Evolutionary conservation across 2,329 filamentous ascomycete genomes (phyloP).

Genomic region (Pseudocercospora macadamiae): DNA sequence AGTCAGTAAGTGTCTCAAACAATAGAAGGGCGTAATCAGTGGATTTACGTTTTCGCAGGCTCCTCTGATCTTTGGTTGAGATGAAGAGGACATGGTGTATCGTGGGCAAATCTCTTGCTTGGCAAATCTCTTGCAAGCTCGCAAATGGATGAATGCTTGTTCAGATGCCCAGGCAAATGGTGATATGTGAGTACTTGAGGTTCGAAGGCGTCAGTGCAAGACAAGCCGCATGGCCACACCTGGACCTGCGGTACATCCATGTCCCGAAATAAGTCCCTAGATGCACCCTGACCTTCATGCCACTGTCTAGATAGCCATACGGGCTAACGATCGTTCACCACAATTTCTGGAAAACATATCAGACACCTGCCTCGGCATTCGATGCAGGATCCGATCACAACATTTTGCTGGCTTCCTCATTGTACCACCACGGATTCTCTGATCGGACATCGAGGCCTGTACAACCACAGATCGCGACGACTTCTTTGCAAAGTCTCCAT

Average conservation of each 20-base stretch:
- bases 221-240: neutral
- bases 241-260: slow-evolving; percentile 1
- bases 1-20: slow-evolving; percentile 1
- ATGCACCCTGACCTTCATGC: neutral
- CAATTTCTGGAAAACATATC: neutral
- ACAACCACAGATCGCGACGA: neutral
- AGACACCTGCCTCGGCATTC: neutral
- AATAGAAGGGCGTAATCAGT: neutral
- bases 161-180: neutral
- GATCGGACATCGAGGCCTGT: neutral
- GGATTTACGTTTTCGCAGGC: slow-evolving; percentile 7
- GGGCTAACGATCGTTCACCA: neutral
- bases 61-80: slow-evolving; percentile 3
- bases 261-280: neutral
- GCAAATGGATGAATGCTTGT: neutral
- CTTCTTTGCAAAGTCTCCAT: neutral
- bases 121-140: neutral
- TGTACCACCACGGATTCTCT: neutral
- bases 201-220: neutral
- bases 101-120: neutral
- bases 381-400: neutral
- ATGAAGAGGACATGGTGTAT: neutral
- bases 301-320: slow-evolving; percentile 1
- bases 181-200: slow-evolving; percentile 2
- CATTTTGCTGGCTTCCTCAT: neutral